These are phyloP conservation scores for Isoetes engelmannii DNA, from an alignment of 83 land plant genomes.

Conservation along the genomic window DNA sequence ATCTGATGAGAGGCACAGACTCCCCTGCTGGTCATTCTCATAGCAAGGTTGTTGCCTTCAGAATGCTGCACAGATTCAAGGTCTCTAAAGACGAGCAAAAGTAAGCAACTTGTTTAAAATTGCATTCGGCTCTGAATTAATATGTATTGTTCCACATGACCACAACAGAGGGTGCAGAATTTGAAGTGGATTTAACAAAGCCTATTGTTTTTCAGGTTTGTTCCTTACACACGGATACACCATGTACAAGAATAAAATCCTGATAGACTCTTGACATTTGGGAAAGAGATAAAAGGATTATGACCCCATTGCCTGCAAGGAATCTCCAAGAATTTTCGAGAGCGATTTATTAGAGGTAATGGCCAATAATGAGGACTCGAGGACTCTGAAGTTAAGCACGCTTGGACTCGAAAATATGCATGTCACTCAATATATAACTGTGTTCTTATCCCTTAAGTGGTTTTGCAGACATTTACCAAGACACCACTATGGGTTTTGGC, in stretches of 20 bases:
- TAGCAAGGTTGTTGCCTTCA: slow-evolving; percentile 22
- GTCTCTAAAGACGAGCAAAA: neutral
- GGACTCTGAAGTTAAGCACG: too few relatives aligned
- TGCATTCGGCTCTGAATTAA: too few relatives aligned
- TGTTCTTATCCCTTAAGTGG: neutral
- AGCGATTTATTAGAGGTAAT: slow-evolving; percentile 69
- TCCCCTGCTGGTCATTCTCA: slow-evolving; percentile 13
- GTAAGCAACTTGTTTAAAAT: neutral
- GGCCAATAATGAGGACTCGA: too few relatives aligned
- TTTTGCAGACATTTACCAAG: slow-evolving; percentile 61
- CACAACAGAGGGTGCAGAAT: slow-evolving; percentile 6
- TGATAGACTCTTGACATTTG: slow-evolving; percentile 12
- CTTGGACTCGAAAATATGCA: too few relatives aligned
- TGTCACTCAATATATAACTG: too few relatives aligned
- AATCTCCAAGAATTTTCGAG: slow-evolving; percentile 71
- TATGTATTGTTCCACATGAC: too few relatives aligned
- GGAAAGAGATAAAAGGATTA: slow-evolving; percentile 75
- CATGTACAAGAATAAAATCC: too few relatives aligned
- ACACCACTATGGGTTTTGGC: slow-evolving; percentile 90
- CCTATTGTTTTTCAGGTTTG: slow-evolving; percentile 84
- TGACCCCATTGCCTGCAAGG: slow-evolving; percentile 69
- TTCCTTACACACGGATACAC: neutral
- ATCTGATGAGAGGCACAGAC: slow-evolving; percentile 21
- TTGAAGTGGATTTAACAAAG: slow-evolving; percentile 62
- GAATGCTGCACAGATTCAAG: slow-evolving; percentile 18